Evolutionary conservation across 1,284 basidiomycete genomes (phyloP).

Genomic region (Ganoderma resinaceum): DNA sequence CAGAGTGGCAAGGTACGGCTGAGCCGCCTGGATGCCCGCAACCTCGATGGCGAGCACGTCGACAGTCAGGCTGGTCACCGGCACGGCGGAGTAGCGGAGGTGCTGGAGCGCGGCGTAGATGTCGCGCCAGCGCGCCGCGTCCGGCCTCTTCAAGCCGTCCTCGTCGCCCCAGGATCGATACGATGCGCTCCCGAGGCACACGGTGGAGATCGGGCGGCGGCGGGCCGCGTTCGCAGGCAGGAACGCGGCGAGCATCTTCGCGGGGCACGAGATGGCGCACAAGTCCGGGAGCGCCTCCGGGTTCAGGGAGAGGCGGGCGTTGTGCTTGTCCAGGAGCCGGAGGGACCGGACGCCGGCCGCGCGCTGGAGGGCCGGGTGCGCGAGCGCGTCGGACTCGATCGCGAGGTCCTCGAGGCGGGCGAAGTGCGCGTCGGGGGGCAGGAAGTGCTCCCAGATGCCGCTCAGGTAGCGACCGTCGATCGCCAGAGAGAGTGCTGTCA

Average conservation of each 20-base stretch:
- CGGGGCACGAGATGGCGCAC: background rate
- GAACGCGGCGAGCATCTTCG: background rate
- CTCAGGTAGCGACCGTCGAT: background rate
- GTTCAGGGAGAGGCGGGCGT: background rate
- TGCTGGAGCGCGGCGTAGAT: background rate
- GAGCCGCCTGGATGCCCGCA: background rate
- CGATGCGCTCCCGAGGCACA: background rate
- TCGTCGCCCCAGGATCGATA: background rate
- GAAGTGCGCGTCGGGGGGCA: background rate
- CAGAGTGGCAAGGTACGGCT: background rate
- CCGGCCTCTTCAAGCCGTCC: background rate
- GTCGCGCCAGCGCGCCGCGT: background rate
- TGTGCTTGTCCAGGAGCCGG: background rate
- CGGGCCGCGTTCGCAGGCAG: background rate
- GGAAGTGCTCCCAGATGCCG: background rate
- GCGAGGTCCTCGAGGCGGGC: background rate
- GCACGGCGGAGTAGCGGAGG: background rate
- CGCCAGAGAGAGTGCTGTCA: background rate
- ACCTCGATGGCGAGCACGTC: background rate
- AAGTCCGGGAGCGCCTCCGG: background rate
- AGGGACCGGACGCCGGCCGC: background rate
- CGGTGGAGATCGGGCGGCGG: background rate
- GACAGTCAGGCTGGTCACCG: background rate
- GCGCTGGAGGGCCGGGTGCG: background rate
- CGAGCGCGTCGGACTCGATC: background rate